A percentile compares a stretch with the other conserved stretches of the same genome.
Evolutionary conservation across 2,329 filamentous ascomycete species (phyloP).

Genomic region (Niveomyces coronatus): DNA sequence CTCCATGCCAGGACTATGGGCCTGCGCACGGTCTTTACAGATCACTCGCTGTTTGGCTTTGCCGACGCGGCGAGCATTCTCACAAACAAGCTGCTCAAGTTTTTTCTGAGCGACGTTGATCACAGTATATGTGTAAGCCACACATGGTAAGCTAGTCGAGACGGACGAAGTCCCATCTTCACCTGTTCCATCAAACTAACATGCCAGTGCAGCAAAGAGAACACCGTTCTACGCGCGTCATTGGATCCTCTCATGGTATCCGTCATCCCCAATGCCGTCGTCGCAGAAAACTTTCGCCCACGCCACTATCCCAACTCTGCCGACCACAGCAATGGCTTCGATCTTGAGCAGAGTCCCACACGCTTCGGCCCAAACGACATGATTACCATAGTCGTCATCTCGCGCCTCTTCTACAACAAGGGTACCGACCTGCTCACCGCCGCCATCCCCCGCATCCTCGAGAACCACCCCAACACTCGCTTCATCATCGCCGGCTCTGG

Average conservation of each 20-base stretch:
- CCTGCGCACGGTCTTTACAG: conserved; percentile 88
- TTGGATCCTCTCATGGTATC: conserved; percentile 95
- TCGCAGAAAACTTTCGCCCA: conserved; percentile 90
- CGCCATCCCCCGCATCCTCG: conserved; percentile 84
- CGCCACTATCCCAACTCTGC: conserved; percentile 29
- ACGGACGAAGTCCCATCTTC: too few species aligned
- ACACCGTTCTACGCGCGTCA: conserved; percentile 88
- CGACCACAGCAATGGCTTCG: conserved; percentile 22
- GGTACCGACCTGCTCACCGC: conserved; percentile 95
- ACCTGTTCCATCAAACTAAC: conserved; percentile 12
- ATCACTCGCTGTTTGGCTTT: conserved; percentile 95
- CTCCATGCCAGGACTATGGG: conserved; percentile 95
- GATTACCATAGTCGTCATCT: conserved; percentile 95
- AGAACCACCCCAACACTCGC: conserved; percentile 80
- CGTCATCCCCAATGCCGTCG: conserved; percentile 93
- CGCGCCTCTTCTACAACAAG: conserved; percentile 96
- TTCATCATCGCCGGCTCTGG: conserved; percentile 96
- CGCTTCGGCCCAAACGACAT: conserved; percentile 72
- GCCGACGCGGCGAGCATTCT: conserved; percentile 92
- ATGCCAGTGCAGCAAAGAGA: conserved; percentile 70
- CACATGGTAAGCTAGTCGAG: conserved; percentile 60
- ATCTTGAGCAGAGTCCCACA: conserved; percentile 44
- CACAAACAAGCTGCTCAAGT: conserved; percentile 95
- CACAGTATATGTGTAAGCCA: conserved; percentile 98
- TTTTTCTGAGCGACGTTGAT: conserved; percentile 90